Percentiles rank a stretch among this genome's conserved stretches.
These are phyloP conservation scores for Wickerhamomyces ciferrii DNA, from an alignment of 805 yeast species.

Conservation along the genomic window DNA sequence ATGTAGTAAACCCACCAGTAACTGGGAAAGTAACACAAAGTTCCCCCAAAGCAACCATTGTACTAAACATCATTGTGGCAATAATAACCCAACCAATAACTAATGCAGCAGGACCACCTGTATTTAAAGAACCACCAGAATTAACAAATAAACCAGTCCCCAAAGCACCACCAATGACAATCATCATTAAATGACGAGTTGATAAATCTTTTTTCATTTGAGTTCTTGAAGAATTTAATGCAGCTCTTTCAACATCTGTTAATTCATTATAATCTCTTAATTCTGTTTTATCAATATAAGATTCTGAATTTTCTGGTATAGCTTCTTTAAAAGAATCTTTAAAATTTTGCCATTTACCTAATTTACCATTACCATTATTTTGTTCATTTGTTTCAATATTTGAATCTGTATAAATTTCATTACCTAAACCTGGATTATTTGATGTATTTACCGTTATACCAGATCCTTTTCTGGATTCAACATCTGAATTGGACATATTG, in stretches of 20 bases:
- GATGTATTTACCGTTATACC: neutral
- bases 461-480: neutral
- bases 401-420: neutral
- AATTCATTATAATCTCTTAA: conserved; percentile 1
- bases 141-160: conserved; percentile 70
- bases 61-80: conserved; percentile 52
- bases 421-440: neutral
- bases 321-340: neutral
- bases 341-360: neutral
- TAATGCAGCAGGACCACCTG: conserved; percentile 55
- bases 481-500: neutral
- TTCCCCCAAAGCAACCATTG: conserved; percentile 55
- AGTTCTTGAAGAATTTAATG: conserved; percentile 26
- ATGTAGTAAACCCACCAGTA: conserved; percentile 58
- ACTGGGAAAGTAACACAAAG: conserved; percentile 63
- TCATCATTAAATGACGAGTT: conserved; percentile 59
- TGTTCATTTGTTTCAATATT: neutral
- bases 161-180: conserved; percentile 65
- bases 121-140: conserved; percentile 46
- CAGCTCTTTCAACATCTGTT: conserved; percentile 29
- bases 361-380: neutral
- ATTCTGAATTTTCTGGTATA: neutral
- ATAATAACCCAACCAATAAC: conserved; percentile 51
- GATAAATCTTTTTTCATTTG: conserved; percentile 16
- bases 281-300: neutral